Evolutionary conservation across 2,329 filamentous ascomycete genomes (phyloP), one percentile per base, ranked within the genome.

Genomic region (Aspergillus sp.): DNA sequence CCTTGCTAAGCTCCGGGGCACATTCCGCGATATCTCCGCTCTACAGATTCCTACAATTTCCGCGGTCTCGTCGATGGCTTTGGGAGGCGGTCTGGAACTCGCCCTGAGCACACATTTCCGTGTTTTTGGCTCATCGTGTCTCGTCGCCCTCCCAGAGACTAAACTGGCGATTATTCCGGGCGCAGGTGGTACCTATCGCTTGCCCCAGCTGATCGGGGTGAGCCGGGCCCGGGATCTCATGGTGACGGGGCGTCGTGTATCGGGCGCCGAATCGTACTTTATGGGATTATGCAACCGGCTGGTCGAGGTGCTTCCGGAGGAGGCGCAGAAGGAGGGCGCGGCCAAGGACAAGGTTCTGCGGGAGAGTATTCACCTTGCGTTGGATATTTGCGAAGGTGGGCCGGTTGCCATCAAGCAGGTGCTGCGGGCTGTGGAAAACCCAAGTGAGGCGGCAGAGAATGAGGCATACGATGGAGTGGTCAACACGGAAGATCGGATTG

Each of bases 81-180:
- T 97, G 28, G 93, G 93, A 50, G 93, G 93, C 58, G 93, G 93
- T 37, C 83, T 98, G 52, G 93, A 98, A 70, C 81, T 98, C 42
- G 91, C 90, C 2, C 81, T 98, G 6, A 83, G 86, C 54, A 95
- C 91, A 1, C 83, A 93, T 67, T 82, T 98, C 68, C 88, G 93
- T 53, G 85, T 98, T 41, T 84, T 97, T 53, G 79, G 83, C 29
- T 89, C 87, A 33, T 86, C 83, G 30, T 86, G 89, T 11, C 72
- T 76, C 26, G 82, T 98, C 43, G 90, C 83, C 0, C 80, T 97
- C 5, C 93, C 93, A 1, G 93, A 98, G 66, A 97, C 93, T 1
- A 79, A 90, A 2, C 78, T 98, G 2, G 93, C 86, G 44, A 98
- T 98, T 63, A 86, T 98, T 52, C 93, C 93, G 3, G 93, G 93